phyloP scores from a whole-genome alignment of 1,139 yeast genomes.

The Scheffersomyces stambukii region DNA sequence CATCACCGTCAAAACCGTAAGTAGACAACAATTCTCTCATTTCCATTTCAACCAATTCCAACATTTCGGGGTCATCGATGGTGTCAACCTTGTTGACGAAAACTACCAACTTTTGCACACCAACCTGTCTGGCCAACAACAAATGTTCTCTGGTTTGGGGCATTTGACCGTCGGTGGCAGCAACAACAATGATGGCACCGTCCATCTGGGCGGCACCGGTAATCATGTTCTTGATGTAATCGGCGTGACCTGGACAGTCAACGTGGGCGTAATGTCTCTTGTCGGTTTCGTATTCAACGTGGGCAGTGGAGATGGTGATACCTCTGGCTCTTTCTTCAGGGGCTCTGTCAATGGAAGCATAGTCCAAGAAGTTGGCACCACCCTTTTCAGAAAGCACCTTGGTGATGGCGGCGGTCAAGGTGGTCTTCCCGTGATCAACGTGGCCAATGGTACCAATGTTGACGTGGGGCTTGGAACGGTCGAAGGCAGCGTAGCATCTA shows the following conservation, averaged over 20 bases:
- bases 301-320: slow-evolving; percentile 96
- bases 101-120: slow-evolving; percentile 96
- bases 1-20: slow-evolving; percentile 97
- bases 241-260: slow-evolving; percentile 97
- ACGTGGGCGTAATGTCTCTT: slow-evolving; percentile 96
- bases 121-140: slow-evolving; percentile 98
- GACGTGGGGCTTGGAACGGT: slow-evolving; percentile 92
- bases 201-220: slow-evolving; percentile 99
- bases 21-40: slow-evolving; percentile 92
- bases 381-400: slow-evolving; percentile 85
- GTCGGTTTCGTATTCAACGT: slow-evolving; percentile 90
- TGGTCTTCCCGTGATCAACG: slow-evolving; percentile 98
- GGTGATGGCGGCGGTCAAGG: slow-evolving; percentile 97
- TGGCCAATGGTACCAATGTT: slow-evolving; percentile 91
- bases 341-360: slow-evolving; percentile 91
- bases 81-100: slow-evolving; percentile 98
- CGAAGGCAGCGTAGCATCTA: slow-evolving; percentile 65
- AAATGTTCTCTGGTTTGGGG: slow-evolving; percentile 99
- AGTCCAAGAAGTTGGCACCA: slow-evolving; percentile 92
- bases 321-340: slow-evolving; percentile 99
- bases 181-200: slow-evolving; percentile 98
- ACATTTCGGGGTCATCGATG: slow-evolving; percentile 97
- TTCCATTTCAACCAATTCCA: slow-evolving; percentile 99
- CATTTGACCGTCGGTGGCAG: slow-evolving; percentile 99
- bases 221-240: slow-evolving; percentile 97